Evolutionary conservation across 306 rosid genomes (phyloP).

Genomic region (Malus sylvestris): DNA sequence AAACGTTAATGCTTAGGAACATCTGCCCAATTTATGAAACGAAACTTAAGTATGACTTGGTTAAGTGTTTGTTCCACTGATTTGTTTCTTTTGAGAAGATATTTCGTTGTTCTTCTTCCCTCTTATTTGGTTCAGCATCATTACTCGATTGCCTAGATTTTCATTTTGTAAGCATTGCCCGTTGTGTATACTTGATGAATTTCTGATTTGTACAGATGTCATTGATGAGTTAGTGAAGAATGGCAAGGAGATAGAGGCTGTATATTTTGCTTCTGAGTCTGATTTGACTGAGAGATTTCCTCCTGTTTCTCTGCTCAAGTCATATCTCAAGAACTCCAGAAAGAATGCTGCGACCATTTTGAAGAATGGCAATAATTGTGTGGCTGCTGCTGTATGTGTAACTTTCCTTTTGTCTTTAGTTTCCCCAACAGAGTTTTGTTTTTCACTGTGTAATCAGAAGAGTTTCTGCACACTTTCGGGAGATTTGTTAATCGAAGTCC

Average conservation of each 20-base stretch:
- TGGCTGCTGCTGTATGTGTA: conserved; percentile 46
- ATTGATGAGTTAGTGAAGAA: conserved; percentile 62
- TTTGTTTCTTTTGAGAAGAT: conserved; percentile 17
- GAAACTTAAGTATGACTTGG: neutral
- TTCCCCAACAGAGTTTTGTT: neutral
- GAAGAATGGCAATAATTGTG: conserved; percentile 48
- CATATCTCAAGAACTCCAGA: conserved; percentile 46
- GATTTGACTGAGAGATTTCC: conserved; percentile 68
- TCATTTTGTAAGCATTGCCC: neutral
- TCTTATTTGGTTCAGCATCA: neutral
- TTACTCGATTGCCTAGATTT: neutral
- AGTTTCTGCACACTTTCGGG: conserved; percentile 2
- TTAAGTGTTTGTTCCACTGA: neutral
- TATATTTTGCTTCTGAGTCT: conserved; percentile 78
- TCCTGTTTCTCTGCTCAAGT: conserved; percentile 52
- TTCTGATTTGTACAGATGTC: conserved; percentile 46
- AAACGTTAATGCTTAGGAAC: neutral
- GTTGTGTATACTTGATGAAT: neutral
- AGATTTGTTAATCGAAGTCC: conserved; percentile 12
- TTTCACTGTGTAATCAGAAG: neutral
- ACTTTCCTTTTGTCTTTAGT: conserved; percentile 11
- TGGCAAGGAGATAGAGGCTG: conserved; percentile 75
- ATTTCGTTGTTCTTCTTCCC: neutral
- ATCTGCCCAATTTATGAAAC: neutral
- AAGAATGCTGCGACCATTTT: conserved; percentile 33